Conservation (phyloP, 768 basidiomycete species). For the Lepiota venenata region DNA sequence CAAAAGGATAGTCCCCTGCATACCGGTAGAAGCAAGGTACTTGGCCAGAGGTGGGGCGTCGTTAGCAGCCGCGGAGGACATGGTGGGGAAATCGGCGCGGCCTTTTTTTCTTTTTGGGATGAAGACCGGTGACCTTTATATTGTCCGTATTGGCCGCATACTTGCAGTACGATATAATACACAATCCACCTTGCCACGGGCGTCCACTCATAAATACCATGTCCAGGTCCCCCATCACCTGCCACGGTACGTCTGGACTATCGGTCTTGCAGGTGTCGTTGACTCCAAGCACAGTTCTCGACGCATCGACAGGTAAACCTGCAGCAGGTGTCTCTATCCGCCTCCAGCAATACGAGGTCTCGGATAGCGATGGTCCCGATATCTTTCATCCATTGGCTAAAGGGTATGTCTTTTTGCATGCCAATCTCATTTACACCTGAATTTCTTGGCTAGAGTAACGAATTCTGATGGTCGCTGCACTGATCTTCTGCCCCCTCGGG, state of each 20-base stretch:
- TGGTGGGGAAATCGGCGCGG: slow-evolving; percentile 17
- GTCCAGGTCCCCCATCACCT: slow-evolving; percentile 83
- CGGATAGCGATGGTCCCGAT: slow-evolving; percentile 30
- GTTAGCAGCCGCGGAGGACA: slow-evolving; percentile 24
- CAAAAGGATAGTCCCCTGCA: slow-evolving; percentile 19
- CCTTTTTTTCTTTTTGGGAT: slow-evolving; percentile 18
- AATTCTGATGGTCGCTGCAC: slow-evolving; percentile 82
- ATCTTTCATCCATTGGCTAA: slow-evolving; percentile 52
- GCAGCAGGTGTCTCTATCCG: slow-evolving; percentile 64
- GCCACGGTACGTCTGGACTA: slow-evolving; percentile 60
- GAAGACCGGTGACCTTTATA: background rate
- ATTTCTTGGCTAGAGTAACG: slow-evolving; percentile 49
- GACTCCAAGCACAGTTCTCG: slow-evolving; percentile 58
- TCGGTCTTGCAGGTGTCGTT: background rate
- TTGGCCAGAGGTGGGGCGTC: slow-evolving; percentile 74
- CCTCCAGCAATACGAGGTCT: slow-evolving; percentile 49
- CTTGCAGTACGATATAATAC: background rate
- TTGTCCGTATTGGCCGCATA: slow-evolving; percentile 1
- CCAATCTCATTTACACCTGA: slow-evolving; percentile 8
- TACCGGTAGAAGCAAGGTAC: slow-evolving; percentile 90
- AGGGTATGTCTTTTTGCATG: slow-evolving; percentile 42
- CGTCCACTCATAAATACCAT: slow-evolving; percentile 17
- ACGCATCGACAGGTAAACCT: slow-evolving; percentile 81
- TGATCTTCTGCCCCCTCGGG: slow-evolving; percentile 59
- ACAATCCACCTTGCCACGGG: background rate